A percentile compares a stretch with the other conserved stretches of the same genome.
Conservation (phyloP, 495 filamentous ascomycete genomes). For the Endocarpon pusillum region DNA sequence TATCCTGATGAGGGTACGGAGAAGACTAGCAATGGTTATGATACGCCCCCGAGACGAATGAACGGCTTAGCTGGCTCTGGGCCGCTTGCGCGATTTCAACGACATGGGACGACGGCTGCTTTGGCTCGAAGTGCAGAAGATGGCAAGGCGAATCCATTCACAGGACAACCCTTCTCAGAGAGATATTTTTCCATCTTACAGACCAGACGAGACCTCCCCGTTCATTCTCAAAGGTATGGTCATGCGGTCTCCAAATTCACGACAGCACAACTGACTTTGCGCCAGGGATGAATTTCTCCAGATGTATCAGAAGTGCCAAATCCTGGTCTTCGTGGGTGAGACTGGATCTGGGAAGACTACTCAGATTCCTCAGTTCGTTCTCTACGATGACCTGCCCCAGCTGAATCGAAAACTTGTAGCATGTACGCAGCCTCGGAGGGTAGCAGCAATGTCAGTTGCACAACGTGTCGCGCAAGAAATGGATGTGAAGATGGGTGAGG, state of each 20-base stretch:
- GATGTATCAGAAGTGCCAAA: slow-evolving; percentile 81
- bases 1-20: slow-evolving; percentile 30
- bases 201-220: slow-evolving; percentile 68
- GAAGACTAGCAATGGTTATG: slow-evolving; percentile 26
- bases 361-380: slow-evolving; percentile 94
- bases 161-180: slow-evolving; percentile 49
- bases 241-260: background rate
- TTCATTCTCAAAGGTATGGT: slow-evolving; percentile 67
- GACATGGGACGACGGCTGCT: slow-evolving; percentile 66
- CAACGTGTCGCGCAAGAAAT: slow-evolving; percentile 95
- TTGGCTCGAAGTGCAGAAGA: slow-evolving; percentile 61
- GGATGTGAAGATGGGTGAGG: slow-evolving; percentile 84
- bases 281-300: slow-evolving; percentile 81
- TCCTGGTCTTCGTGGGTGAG: slow-evolving; percentile 96
- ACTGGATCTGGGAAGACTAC: slow-evolving; percentile 99
- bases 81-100: slow-evolving; percentile 45
- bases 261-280: background rate
- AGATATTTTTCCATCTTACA: slow-evolving; percentile 82
- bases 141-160: slow-evolving; percentile 76
- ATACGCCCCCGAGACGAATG: slow-evolving; percentile 11
- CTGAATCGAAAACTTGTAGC: slow-evolving; percentile 72
- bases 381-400: slow-evolving; percentile 91
- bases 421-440: slow-evolving; percentile 94
- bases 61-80: slow-evolving; percentile 12
- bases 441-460: slow-evolving; percentile 97